Conservation (phyloP, 139 green algal species). For the Ostreobium quekettii region DNA sequence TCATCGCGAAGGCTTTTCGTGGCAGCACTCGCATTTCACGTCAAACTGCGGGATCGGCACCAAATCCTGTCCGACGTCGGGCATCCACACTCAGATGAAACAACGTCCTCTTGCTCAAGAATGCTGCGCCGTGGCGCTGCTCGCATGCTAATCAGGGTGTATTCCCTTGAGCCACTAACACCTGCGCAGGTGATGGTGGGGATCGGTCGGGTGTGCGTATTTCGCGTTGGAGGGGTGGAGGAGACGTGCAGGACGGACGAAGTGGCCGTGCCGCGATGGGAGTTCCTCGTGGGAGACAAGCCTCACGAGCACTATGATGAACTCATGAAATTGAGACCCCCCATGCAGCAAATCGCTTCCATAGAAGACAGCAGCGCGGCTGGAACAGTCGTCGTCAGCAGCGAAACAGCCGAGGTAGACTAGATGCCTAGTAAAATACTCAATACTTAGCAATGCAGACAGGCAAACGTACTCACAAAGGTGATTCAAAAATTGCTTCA, state of each 20-base stretch:
- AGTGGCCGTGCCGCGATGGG: constrained; percentile 46
- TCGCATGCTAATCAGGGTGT: too few species aligned
- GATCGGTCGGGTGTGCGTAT: constrained; percentile 48
- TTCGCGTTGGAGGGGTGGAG: constrained; percentile 50
- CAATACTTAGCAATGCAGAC: too few species aligned
- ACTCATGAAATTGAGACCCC: constrained; percentile 23
- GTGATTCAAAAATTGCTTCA: too few species aligned
- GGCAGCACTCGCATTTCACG: too few species aligned
- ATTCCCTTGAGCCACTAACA: too few species aligned
- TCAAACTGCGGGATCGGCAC: too few species aligned
- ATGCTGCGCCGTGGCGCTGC: too few species aligned
- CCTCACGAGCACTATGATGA: constrained; percentile 23
- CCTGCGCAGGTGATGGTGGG: constrained; percentile 51
- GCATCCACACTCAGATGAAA: too few species aligned
- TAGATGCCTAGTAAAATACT: neutral
- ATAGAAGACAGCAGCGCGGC: constrained; percentile 36
- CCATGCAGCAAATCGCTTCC: constrained; percentile 38
- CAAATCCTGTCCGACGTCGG: too few species aligned
- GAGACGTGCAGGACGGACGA: constrained; percentile 22
- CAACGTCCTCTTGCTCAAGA: too few species aligned
- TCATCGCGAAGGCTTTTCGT: too few species aligned
- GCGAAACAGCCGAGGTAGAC: constrained; percentile 33
- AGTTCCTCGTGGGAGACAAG: constrained; percentile 67
- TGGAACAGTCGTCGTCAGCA: constrained; percentile 41
- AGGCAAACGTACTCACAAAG: too few species aligned